A percentile compares a stretch with the other conserved stretches of the same genome.
These are phyloP conservation scores for Entonaema liquescens DNA, from an alignment of 495 filamentous ascomycete species.

Conservation along the genomic window DNA sequence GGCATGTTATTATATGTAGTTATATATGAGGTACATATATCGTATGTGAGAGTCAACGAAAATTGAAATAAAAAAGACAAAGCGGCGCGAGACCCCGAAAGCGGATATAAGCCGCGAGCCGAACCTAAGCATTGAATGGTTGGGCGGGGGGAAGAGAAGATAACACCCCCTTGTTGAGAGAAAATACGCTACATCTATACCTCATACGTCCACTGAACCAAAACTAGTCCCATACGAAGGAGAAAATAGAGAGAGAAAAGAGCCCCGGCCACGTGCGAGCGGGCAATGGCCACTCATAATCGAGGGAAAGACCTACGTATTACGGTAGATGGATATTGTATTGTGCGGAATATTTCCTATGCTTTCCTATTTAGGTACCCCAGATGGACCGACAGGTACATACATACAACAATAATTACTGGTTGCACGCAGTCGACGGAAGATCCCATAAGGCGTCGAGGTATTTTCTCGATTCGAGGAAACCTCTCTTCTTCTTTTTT, in stretches of 20 bases:
- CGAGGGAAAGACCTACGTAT: neutral
- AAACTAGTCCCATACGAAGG: neutral
- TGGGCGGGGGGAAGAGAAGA: neutral
- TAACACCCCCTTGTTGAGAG: neutral
- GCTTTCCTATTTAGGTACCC: neutral
- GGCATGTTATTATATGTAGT: no score
- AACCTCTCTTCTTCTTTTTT: no score
- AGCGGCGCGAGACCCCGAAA: conserved; percentile 17
- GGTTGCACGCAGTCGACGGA: conserved; percentile 1
- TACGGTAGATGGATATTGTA: neutral
- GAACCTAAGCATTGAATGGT: neutral
- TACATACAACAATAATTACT: no score
- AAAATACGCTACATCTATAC: neutral
- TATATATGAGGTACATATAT: no score
- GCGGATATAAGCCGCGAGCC: conserved; percentile 31
- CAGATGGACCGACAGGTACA: no score
- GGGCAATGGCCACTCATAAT: conserved; percentile 7
- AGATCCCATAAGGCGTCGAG: neutral
- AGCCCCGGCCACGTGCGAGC: conserved; percentile 17
- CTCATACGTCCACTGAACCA: no score
- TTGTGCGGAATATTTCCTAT: conserved; percentile 4
- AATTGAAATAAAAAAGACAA: neutral
- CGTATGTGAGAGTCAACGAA: no score
- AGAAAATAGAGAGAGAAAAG: neutral
- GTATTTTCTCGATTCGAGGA: conserved; percentile 20